Evolutionary conservation across 768 basidiomycete species (phyloP), one percentile per base, ranked within the genome.

Genomic region (Leucogyrophana mollusca): DNA sequence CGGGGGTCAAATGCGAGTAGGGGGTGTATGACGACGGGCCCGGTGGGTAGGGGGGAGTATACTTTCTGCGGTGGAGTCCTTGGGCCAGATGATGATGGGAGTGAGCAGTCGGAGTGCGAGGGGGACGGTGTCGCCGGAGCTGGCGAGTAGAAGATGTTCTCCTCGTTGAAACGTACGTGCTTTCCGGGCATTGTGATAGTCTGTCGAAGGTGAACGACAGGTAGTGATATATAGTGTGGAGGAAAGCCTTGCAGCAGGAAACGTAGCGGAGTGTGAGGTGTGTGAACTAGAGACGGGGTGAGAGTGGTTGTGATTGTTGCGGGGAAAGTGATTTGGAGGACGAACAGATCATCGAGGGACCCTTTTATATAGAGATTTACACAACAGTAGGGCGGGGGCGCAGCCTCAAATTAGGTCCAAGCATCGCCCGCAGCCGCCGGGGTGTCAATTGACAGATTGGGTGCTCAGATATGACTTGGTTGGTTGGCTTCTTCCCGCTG

Each of bases 141-240:
- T 35, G 64, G 62, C 6, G 65, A 65, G 48, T 64, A 65, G 23
- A 63, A 61, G 46, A 61, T 56, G 47, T 67, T 67, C 48, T 59
- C 61, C 32, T 64, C 52, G 47, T 55, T 50, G 54, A 68, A 66
- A 25, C 53, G 64, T 46, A 68, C 66, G 6, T 62, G 66, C 33
- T 61, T 65, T 10, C 38, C 52, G 0, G 64, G 45, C 64, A 66
- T 66, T 27, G 9, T 54, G 44, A 40, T 42, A 13, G 36, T 18
- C 14, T 37, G 40, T 22, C 16, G 18, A 16, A 18, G 41, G 35
- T 52, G 39, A 51, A 51, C 44, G 54, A 48, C 50, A 40, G 35
- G 39, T n/a, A n/a, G 20, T 22, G 21, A 2, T n/a, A n/a, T 10
- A 18, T 4, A 25, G 18, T 7, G 5, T 43, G 13, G 21, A 43